Evolutionary conservation across 768 basidiomycete species (phyloP).

Genomic region (Leccinum fibrillosum): DNA sequence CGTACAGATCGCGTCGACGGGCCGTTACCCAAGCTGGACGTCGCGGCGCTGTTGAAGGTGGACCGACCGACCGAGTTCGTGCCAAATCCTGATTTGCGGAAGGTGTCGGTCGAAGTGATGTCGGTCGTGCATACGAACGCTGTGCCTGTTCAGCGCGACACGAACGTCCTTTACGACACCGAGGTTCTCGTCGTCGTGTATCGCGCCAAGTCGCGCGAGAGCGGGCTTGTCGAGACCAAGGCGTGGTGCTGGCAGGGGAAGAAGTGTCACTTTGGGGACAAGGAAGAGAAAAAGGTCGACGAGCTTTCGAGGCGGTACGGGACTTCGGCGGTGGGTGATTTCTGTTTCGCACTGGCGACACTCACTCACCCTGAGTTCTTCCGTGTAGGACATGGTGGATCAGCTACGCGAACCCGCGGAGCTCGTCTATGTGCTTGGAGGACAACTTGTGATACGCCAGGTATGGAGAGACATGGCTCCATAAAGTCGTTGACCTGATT

Average conservation of each 20-base stretch:
- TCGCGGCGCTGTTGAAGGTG: slow-evolving; percentile 43
- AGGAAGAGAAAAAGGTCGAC: slow-evolving; percentile 62
- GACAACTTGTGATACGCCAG: slow-evolving; percentile 71
- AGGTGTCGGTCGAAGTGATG: slow-evolving; percentile 75
- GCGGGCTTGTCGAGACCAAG: slow-evolving; percentile 61
- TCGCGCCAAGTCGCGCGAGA: slow-evolving; percentile 62
- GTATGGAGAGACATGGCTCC: slow-evolving; percentile 34
- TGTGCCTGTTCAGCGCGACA: slow-evolving; percentile 41
- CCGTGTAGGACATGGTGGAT: slow-evolving; percentile 36
- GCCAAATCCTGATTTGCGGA: slow-evolving; percentile 39
- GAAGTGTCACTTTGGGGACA: slow-evolving; percentile 47
- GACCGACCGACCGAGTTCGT: slow-evolving; percentile 9
- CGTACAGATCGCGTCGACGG: slow-evolving; percentile 38
- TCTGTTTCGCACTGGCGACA: background rate
- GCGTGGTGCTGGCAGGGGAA: slow-evolving; percentile 80
- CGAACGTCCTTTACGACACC: slow-evolving; percentile 65
- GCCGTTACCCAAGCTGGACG: slow-evolving; percentile 46
- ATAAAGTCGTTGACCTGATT: slow-evolving; percentile 1
- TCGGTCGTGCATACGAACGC: slow-evolving; percentile 51
- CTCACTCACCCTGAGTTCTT: background rate
- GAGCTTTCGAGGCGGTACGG: slow-evolving; percentile 76
- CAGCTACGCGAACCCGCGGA: slow-evolving; percentile 66
- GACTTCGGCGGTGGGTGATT: slow-evolving; percentile 52
- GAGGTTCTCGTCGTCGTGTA: slow-evolving; percentile 70
- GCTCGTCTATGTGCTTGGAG: slow-evolving; percentile 63